Conservation (phyloP, 108 stramenopile species). For the Fragilaria crotonensis region DNA sequence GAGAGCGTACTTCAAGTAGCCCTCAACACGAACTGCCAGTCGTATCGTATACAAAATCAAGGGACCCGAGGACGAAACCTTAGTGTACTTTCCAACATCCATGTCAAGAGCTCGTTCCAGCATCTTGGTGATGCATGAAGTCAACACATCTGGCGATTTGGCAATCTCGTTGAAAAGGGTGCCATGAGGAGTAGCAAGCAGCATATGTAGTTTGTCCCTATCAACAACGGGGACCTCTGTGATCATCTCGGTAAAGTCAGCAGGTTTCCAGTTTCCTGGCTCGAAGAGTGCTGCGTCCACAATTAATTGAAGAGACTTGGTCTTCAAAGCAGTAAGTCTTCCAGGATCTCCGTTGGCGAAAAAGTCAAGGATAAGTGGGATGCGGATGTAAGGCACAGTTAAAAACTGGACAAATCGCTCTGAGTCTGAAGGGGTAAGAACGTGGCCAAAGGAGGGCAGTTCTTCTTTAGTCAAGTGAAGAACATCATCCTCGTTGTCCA, state of each 20-base stretch:
- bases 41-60: conserved; percentile 91
- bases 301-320: conserved; percentile 87
- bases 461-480: conserved; percentile 84
- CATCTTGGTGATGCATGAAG: conserved; percentile 80
- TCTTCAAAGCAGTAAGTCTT: conserved; percentile 79
- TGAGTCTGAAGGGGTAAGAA: conserved; percentile 82
- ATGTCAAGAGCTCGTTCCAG: conserved; percentile 90
- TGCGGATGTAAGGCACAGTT: conserved; percentile 93
- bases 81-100: conserved; percentile 87
- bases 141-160: conserved; percentile 84
- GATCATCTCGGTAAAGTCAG: conserved; percentile 66
- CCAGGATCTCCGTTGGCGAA: conserved; percentile 92
- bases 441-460: conserved; percentile 88
- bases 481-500: conserved; percentile 91
- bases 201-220: conserved; percentile 58
- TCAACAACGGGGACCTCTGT: conserved; percentile 74
- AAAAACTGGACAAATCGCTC: conserved; percentile 93
- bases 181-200: conserved; percentile 86
- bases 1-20: conserved; percentile 84
- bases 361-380: conserved; percentile 93
- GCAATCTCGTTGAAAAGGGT: conserved; percentile 94
- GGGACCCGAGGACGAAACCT: conserved; percentile 78
- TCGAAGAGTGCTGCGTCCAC: conserved; percentile 94
- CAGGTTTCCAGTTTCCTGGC: conserved; percentile 88
- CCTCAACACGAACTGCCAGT: conserved; percentile 91